Percentiles rank a stretch among this genome's conserved stretches.
phyloP scores from a whole-genome alignment of 2,329 filamentous ascomycete species.

The Diaporthe nobilis region DNA sequence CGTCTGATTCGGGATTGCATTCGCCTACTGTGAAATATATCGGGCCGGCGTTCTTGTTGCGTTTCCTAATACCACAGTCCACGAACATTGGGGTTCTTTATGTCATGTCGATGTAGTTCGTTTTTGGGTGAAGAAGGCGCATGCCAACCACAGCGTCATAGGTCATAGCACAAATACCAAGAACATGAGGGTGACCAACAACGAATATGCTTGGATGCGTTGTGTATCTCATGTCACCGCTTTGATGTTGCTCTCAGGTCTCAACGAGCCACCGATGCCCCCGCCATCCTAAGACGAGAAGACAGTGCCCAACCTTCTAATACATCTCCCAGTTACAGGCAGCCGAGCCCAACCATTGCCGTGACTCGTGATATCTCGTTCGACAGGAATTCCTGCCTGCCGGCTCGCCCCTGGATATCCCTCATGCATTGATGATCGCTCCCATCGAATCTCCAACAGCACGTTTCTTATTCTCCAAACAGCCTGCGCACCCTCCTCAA shows the following conservation, averaged over 20 bases:
- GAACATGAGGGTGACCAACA: background rate
- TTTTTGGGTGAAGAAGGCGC: slow-evolving; percentile 12
- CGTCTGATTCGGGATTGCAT: slow-evolving; percentile 36
- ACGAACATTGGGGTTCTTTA: slow-evolving; percentile 15
- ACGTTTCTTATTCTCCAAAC: slow-evolving; percentile 73
- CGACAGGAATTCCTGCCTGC: too few relatives aligned
- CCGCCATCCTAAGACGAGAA: background rate
- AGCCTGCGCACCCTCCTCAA: slow-evolving; percentile 83
- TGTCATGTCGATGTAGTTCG: slow-evolving; percentile 19
- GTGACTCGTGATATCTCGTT: background rate
- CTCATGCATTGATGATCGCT: background rate
- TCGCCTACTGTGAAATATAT: slow-evolving; percentile 35
- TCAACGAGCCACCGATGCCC: background rate
- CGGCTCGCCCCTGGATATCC: background rate
- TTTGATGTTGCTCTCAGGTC: background rate
- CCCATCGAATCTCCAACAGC: background rate
- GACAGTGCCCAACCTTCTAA: background rate
- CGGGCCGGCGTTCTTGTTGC: slow-evolving; percentile 40
- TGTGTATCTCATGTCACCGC: background rate
- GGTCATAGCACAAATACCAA: background rate
- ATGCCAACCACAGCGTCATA: slow-evolving; percentile 1
- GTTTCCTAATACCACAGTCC: slow-evolving; percentile 34
- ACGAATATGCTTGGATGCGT: background rate
- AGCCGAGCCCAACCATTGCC: background rate
- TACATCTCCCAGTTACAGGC: background rate